Conservation (phyloP, 129 eudicot genomes). For the Tagetes patula region DNA sequence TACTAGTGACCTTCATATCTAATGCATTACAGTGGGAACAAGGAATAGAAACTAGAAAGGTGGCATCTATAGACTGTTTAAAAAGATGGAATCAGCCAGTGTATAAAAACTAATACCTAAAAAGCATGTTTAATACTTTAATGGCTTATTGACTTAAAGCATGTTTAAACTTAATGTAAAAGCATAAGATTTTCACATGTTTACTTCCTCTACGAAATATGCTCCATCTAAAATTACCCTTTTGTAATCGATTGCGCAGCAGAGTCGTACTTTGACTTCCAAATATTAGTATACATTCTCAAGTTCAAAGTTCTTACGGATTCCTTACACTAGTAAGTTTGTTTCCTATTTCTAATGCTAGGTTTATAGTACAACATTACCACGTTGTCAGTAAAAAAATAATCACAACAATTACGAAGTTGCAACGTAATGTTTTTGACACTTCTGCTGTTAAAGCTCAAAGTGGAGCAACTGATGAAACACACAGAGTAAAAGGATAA, state of each 20-base stretch:
- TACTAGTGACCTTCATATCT: conserved; percentile 6
- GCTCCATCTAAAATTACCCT: not conserved
- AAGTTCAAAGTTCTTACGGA: not conserved
- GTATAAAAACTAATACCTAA: not conserved
- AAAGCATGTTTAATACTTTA: not conserved
- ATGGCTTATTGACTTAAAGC: too few relatives aligned
- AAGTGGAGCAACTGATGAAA: conserved; percentile 7
- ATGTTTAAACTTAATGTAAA: not conserved
- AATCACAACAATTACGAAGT: conserved; percentile 9
- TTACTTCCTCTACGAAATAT: conserved; percentile 6
- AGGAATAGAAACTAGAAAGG: not conserved
- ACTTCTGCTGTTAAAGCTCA: conserved; percentile 7
- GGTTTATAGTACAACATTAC: not conserved
- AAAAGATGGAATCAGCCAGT: not conserved
- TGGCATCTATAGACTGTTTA: not conserved
- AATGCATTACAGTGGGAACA: conserved; percentile 6
- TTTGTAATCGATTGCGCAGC: not conserved
- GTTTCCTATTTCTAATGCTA: not conserved
- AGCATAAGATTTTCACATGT: conserved; percentile 5
- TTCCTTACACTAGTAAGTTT: not conserved
- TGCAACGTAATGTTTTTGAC: conserved; percentile 2
- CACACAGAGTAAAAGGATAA: not conserved
- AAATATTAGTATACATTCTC: not conserved
- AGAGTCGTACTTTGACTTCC: conserved; percentile 16
- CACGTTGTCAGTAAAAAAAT: not conserved